Evolutionary conservation across 306 rosid genomes (phyloP), one percentile per base, ranked within the genome.

Genomic region (peach (Prunus persica)): DNA sequence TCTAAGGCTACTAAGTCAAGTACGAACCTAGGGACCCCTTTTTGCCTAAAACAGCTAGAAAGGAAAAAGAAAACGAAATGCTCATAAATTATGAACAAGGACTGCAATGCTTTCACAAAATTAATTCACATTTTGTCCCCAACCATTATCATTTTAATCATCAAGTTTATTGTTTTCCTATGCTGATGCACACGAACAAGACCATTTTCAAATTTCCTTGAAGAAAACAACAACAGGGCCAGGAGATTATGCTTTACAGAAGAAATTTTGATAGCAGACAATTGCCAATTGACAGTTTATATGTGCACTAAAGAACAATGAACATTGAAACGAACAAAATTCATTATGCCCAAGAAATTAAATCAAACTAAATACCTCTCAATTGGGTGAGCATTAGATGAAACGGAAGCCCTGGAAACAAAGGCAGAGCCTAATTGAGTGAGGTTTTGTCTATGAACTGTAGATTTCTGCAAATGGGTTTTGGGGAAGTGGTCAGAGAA

Each of bases 361-460:
- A 34, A 34, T 34, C 41, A 25, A 4, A 8, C 28, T 4, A 62
- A 62, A 62, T 52, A 61, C 82, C 79, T 57, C 10, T 69, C 38
- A 8, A 67, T 13, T 41, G 82, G 45, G 43, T 51, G 49, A 28
- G 64, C 30, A 41, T 49, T 52, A n/a, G 80, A 62, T 13, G 83
- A 38, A n/a, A n/a, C 41, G 76, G 83, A 79, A 8, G 47, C 41
- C 77, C 80, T 76, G 63, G 76, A 60, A 32, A 64, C 70, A 13
- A 69, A 25, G 11, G 3, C 0, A 3, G 70, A 45, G 24, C 65
- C 22, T 28, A 38, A 18, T 50, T 77, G 51, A 10, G 46, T 27
- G 46, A 41, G 79, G 8, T 58, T 67, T 12, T 28, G 76, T 51
- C 8, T 28, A n/a, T 27, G 60, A 69, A 68, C 14, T 18, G 46